Percentiles rank a stretch among this genome's conserved stretches.
Evolutionary conservation across 2,329 filamentous ascomycete genomes (phyloP).

Genomic region (Bipolaris gigantea): DNA sequence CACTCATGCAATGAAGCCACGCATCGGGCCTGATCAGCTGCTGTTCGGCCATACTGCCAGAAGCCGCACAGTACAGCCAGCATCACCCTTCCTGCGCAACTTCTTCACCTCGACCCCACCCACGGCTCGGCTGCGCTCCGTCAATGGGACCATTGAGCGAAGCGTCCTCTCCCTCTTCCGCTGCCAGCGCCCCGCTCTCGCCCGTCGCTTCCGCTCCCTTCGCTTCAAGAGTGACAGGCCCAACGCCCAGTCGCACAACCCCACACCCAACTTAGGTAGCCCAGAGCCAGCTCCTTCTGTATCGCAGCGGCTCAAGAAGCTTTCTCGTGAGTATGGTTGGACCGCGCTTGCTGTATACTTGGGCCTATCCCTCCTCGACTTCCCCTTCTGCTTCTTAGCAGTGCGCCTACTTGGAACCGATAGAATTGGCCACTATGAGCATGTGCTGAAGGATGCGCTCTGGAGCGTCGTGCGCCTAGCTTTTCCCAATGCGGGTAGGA

Average conservation of each 20-base stretch:
- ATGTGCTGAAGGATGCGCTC: constrained; percentile 64
- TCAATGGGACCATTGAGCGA: constrained; percentile 16
- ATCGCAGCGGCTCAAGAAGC: constrained; percentile 73
- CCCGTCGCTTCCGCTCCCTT: constrained; percentile 35
- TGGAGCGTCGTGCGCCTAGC: constrained; percentile 62
- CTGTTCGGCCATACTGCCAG: constrained; percentile 20
- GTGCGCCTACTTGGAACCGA: constrained; percentile 84
- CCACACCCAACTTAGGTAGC: constrained; percentile 46
- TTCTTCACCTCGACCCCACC: constrained; percentile 33
- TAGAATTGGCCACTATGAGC: constrained; percentile 74
- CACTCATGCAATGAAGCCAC: constrained; percentile 30
- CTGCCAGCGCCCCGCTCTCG: constrained; percentile 23
- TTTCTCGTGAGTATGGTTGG: constrained; percentile 94
- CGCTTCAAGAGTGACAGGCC: constrained; percentile 45
- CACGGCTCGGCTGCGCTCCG: constrained; percentile 15
- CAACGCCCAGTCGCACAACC: constrained; percentile 37
- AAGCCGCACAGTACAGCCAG: constrained; percentile 17
- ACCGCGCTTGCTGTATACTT: constrained; percentile 90
- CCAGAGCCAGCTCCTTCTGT: constrained; percentile 56
- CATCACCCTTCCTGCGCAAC: constrained; percentile 24
- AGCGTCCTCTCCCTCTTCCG: constrained; percentile 21
- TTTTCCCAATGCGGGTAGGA: constrained; percentile 58
- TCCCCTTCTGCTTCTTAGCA: constrained; percentile 91
- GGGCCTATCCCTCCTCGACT: constrained; percentile 79
- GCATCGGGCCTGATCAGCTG: constrained; percentile 29